phyloP scores from a whole-genome alignment of 768 basidiomycete genomes.

The Russula dissimulans region DNA sequence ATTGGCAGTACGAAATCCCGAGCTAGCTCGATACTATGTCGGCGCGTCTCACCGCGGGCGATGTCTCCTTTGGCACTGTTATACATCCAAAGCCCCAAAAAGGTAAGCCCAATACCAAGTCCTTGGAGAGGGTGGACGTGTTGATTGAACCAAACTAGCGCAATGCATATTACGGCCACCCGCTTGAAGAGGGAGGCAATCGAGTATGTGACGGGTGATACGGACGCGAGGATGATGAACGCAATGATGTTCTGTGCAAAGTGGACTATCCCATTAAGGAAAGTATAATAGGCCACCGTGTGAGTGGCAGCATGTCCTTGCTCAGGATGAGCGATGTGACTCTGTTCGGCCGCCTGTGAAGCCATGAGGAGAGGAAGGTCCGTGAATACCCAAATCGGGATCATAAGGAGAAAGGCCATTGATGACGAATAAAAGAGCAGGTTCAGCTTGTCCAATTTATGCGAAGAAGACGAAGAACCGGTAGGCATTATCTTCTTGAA shows the following conservation, averaged over 20 bases:
- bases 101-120: conserved; percentile 85
- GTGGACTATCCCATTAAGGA: conserved; percentile 92
- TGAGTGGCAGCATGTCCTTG: conserved; percentile 43
- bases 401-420: conserved; percentile 92
- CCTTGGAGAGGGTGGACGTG: conserved; percentile 75
- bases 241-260: conserved; percentile 97
- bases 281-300: conserved; percentile 70
- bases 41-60: conserved; percentile 84
- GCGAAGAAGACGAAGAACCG: conserved; percentile 35
- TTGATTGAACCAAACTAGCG: conserved; percentile 95
- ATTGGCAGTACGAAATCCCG: conserved; percentile 60
- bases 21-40: conserved; percentile 66
- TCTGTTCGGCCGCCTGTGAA: conserved; percentile 28
- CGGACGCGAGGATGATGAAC: conserved; percentile 90
- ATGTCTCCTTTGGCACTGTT: conserved; percentile 91
- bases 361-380: conserved; percentile 68
- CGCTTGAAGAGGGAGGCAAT: conserved; percentile 98
- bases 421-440: conserved; percentile 88
- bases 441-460: conserved; percentile 95
- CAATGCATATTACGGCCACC: conserved; percentile 95
- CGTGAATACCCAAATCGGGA: conserved; percentile 88
- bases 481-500: conserved; percentile 96
- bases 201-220: conserved; percentile 97
- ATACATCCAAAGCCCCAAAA: conserved; percentile 89
- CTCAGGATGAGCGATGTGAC: conserved; percentile 37